Evolutionary conservation across 805 yeast species (phyloP), one percentile per base, ranked within the genome.

Genomic region (Lipomyces lipofer): DNA sequence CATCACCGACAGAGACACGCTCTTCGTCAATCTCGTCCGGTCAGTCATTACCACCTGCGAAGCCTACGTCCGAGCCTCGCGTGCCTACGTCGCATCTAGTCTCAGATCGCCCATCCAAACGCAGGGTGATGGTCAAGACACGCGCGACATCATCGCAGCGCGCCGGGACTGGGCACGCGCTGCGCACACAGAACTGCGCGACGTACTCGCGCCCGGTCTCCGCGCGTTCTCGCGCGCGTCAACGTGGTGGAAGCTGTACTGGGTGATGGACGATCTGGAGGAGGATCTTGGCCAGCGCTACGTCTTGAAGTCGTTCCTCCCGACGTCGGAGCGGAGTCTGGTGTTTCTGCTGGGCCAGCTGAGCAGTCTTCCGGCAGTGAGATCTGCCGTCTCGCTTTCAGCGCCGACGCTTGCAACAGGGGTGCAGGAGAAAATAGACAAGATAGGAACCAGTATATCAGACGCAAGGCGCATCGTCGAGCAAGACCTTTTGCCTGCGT

Each of bases 131-230:
- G 58, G 46, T n/a, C 17, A 40, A 0, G 67, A 61, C 19, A 44
- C 56, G 5, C 57, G 50, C 9, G 49, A 54, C 17, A 53, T 63
- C 43, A 39, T 29, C 30, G 32, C 39, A 10, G 58, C 64, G 43
- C 58, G 72, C 24, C 36, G 52, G 9, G 54, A 63, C 21, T 73
- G 76, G 76, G 59, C 74, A 0, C 50, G 53, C 17, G 48, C 55
- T 5, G 75, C 76, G 1, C 76, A 73, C 56, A 53, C 60, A n/a
- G 76, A 73, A 58, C 66, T 73, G 28, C 73, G 73, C 51, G 63
- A 66, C 17, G 49, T 40, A n/a, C 59, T 71, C 8, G 50, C 64
- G 17, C 64, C 66, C 10, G 59, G 65, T 8, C 51, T 72, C 12
- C 46, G 12, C 10, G 12, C 21, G 22, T 58, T 58, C 32, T 52